Evolutionary conservation across 305 asterid species (phyloP), one percentile per base, ranked within the genome.

Genomic region (Striga hermonthica): DNA sequence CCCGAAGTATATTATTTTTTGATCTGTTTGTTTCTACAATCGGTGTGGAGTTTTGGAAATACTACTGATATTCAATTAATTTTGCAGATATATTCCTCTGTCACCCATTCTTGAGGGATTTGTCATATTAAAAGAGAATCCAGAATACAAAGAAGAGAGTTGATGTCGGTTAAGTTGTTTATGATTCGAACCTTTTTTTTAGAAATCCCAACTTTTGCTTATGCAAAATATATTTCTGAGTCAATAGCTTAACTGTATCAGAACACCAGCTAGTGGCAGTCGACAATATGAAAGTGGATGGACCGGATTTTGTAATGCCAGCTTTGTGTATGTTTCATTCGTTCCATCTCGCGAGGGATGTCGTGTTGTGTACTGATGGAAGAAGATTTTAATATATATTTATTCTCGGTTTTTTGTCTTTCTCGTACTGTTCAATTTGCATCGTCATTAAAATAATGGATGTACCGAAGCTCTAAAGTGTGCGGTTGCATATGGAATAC

Each of bases 71-170:
- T 15, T 60, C 1, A 3, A 13, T 15, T 62, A 38, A 11, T 5
- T 48, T 54, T 71, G 74, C 90, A 89, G 97, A 78, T 89, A 93
- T 66, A 77, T 85, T 69, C 97, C 96, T 0, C 76, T 93, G 1
- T 88, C 99, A 0, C 99, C 97, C 37, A 81, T 93, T 69, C 95
- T 93, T 0, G 97, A 93, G 77, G 99, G 99, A 53, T 93, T 93
- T 15, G 97, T 93, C 69, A 90, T 93, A 78, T 73, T 90, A 54
- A 93, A 85, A 68, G 91, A 85, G 87, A 93, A 93, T 62, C 99
- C 96, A 0, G 96, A 93, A 2, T 90, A 88, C 61, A 86, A 67
- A 63, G 96, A 92, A 10, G 97, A 85, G 65, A 62, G 73, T 7
- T 86, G 74, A 82, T 40, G 67, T 73, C 48, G 69, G 62, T 53